A percentile compares a stretch with the other conserved stretches of the same genome.
Evolutionary conservation across 371 early-diverging fungal species (phyloP).

Genomic region (Mortierella sp.): DNA sequence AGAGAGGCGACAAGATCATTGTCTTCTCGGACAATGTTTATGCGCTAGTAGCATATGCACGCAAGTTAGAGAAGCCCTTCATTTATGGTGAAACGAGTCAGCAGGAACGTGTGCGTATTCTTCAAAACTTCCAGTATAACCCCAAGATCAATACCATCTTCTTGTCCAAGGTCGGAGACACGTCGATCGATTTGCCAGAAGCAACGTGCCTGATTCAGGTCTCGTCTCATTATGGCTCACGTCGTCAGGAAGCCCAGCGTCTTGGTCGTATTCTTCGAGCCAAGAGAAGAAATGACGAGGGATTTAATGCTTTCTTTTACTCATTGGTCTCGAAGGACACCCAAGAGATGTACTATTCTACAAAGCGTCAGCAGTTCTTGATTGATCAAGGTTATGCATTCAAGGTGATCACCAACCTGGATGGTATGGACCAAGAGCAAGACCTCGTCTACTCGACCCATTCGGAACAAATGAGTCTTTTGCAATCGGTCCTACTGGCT

Average conservation of each 20-base stretch:
- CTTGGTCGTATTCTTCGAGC: constrained; percentile 97
- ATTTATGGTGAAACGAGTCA: constrained; percentile 98
- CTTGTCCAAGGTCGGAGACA: constrained; percentile 98
- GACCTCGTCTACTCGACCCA: constrained; percentile 75
- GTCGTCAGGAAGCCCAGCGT: constrained; percentile 99
- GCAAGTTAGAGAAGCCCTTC: constrained; percentile 90
- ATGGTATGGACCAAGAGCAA: constrained; percentile 83
- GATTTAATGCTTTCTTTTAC: constrained; percentile 98
- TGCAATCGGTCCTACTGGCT: constrained; percentile 88
- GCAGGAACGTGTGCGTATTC: constrained; percentile 95
- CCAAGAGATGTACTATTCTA: constrained; percentile 99
- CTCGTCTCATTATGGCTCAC: constrained; percentile 98
- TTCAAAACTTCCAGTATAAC: constrained; percentile 97
- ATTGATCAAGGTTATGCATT: constrained; percentile 99
- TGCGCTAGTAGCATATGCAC: constrained; percentile 96
- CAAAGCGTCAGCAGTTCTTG: constrained; percentile 98
- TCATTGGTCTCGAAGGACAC: constrained; percentile 98
- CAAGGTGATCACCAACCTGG: constrained; percentile 90
- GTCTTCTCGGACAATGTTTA: constrained; percentile 99
- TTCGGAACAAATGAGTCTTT: constrained; percentile 87
- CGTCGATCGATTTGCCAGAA: constrained; percentile 99
- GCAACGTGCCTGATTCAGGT: constrained; percentile 99
- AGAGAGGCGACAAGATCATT: constrained; percentile 99
- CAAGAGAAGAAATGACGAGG: constrained; percentile 96
- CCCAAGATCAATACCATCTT: constrained; percentile 97